Evolutionary conservation across 306 rosid species (phyloP).

Genomic region (Cucumis cinereus): DNA sequence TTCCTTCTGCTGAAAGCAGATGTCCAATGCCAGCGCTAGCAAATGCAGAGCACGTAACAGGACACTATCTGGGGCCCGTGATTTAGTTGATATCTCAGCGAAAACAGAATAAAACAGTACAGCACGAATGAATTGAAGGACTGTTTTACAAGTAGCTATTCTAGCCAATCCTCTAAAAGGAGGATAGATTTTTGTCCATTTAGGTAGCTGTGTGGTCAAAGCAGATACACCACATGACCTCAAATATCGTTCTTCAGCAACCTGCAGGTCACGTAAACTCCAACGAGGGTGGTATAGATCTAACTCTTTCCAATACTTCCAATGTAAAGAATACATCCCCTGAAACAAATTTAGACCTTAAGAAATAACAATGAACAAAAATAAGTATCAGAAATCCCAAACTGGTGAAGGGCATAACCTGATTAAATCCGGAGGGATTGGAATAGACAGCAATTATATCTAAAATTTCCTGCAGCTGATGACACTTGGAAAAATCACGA

Average conservation of each 20-base stretch:
- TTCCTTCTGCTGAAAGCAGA: constrained; percentile 54
- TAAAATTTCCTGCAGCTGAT: constrained; percentile 61
- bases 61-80: constrained; percentile 87
- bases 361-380: constrained; percentile 11
- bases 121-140: constrained; percentile 68
- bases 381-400: constrained; percentile 4
- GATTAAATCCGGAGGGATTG: constrained; percentile 85
- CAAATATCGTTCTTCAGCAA: constrained; percentile 88
- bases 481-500: constrained; percentile 71
- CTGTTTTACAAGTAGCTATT: constrained; percentile 75
- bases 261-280: constrained; percentile 84
- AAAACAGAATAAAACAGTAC: constrained; percentile 74
- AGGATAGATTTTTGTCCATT: constrained; percentile 72
- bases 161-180: constrained; percentile 67
- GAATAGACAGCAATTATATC: constrained; percentile 60
- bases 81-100: constrained; percentile 42
- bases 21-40: constrained; percentile 66
- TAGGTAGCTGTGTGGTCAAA: constrained; percentile 54
- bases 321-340: constrained; percentile 86
- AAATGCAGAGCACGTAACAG: constrained; percentile 78
- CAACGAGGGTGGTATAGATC: constrained; percentile 94
- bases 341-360: constrained; percentile 13
- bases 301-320: constrained; percentile 75
- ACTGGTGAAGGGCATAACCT: constrained; percentile 28
- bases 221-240: constrained; percentile 65